phyloP scores from a whole-genome alignment of 2,329 filamentous ascomycete genomes.

The Cercospora zeae-maydis region DNA sequence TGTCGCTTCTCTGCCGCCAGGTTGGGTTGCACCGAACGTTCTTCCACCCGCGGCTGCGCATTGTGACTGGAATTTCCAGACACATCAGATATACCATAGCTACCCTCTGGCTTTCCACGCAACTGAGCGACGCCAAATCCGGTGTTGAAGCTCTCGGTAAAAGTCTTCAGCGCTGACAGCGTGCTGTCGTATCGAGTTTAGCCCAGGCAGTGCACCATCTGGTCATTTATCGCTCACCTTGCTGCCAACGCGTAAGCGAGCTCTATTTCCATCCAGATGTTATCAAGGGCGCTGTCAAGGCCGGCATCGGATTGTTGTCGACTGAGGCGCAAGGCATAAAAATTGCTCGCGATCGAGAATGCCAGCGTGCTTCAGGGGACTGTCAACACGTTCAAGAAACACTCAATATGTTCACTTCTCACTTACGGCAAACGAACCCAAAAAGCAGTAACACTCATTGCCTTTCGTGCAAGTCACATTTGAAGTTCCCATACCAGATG shows the following conservation, averaged over 20 bases:
- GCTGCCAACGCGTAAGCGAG: slow-evolving; percentile 42
- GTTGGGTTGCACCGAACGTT: neutral
- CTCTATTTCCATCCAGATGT: slow-evolving; percentile 40
- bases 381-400: neutral
- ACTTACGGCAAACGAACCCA: slow-evolving; percentile 38
- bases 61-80: neutral
- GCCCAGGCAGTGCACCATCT: neutral
- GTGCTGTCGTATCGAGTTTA: slow-evolving; percentile 32
- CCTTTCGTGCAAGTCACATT: slow-evolving; percentile 37
- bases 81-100: slow-evolving; percentile 30
- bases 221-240: neutral
- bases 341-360: slow-evolving; percentile 37
- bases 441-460: slow-evolving; percentile 39
- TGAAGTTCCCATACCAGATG: slow-evolving; percentile 40
- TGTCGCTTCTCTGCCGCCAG: neutral
- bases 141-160: slow-evolving; percentile 42
- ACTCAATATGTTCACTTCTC: neutral
- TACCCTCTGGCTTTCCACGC: slow-evolving; percentile 30
- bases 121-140: slow-evolving; percentile 38
- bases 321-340: slow-evolving; percentile 33
- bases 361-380: slow-evolving; percentile 30
- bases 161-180: slow-evolving; percentile 42
- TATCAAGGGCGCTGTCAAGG: slow-evolving; percentile 34
- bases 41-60: neutral
- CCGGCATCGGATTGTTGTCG: slow-evolving; percentile 32